Percentiles rank a stretch among this genome's conserved stretches.
Conservation (phyloP, 495 filamentous ascomycete genomes). For the Bombardia bombarda region DNA sequence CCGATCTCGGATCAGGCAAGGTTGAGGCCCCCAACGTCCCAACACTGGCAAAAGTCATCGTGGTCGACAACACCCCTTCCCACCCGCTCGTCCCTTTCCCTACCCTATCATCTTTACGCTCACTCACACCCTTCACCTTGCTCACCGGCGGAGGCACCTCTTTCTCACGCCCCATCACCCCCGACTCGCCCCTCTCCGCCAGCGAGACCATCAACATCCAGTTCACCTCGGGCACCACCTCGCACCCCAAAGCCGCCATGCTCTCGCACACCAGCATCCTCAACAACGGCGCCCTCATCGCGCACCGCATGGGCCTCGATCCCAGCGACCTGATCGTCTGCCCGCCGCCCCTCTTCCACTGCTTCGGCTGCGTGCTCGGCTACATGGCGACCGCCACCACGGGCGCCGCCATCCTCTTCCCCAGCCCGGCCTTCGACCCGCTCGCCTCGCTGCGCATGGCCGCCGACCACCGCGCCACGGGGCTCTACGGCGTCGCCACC, state of each 20-base stretch:
- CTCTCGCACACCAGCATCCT: constrained; percentile 77
- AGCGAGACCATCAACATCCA: constrained; percentile 89
- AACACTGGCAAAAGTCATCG: constrained; percentile 58
- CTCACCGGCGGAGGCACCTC: constrained; percentile 29
- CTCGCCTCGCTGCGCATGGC: constrained; percentile 60
- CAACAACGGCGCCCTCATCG: constrained; percentile 69
- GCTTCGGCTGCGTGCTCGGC: constrained; percentile 85
- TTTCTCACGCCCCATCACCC: constrained; percentile 29
- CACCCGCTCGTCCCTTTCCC: constrained; percentile 29
- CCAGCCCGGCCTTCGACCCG: constrained; percentile 81
- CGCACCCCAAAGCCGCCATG: constrained; percentile 84
- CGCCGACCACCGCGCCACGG: constrained; percentile 69
- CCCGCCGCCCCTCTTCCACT: constrained; percentile 65
- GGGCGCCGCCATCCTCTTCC: constrained; percentile 77
- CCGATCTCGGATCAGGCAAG: constrained; percentile 44
- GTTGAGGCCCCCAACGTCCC: constrained; percentile 60
- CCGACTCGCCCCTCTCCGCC: constrained; percentile 45
- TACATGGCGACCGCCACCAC: constrained; percentile 93
- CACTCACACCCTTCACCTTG: constrained; percentile 47
- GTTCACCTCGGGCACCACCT: constrained; percentile 92
- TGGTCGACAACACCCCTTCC: constrained; percentile 72
- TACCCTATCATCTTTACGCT: constrained; percentile 9
- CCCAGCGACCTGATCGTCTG: constrained; percentile 58
- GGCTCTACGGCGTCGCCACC: constrained; percentile 87
- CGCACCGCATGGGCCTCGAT: constrained; percentile 56